Evolutionary conservation across 2,329 filamentous ascomycete species (phyloP).

Genomic region (Lasiodiplodia theobromae): DNA sequence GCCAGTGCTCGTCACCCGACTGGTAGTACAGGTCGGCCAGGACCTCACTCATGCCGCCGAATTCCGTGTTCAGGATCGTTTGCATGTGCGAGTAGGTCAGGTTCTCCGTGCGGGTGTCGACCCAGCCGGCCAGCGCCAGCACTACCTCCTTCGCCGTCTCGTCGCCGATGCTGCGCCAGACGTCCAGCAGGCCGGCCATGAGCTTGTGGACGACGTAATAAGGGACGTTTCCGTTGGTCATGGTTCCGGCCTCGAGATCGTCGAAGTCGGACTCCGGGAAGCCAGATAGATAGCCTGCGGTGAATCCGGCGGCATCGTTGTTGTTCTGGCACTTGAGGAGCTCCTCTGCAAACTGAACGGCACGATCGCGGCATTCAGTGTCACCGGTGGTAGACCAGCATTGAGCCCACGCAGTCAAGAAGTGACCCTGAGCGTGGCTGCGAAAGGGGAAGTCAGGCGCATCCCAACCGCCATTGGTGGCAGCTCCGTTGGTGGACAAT

Average conservation of each 20-base stretch:
- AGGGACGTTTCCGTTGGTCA: slow-evolving; percentile 60
- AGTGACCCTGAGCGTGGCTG: slow-evolving; percentile 60
- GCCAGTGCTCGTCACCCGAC: slow-evolving; percentile 56
- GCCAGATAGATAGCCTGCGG: slow-evolving; percentile 57
- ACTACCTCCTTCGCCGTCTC: slow-evolving; percentile 53
- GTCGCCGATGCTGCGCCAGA: slow-evolving; percentile 56
- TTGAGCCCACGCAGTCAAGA: slow-evolving; percentile 59
- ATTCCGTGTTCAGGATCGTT: slow-evolving; percentile 57
- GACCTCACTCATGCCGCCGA: slow-evolving; percentile 63
- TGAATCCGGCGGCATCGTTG: slow-evolving; percentile 55
- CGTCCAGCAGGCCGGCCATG: slow-evolving; percentile 59
- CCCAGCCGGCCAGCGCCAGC: slow-evolving; percentile 56
- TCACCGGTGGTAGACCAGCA: slow-evolving; percentile 57
- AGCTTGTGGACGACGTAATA: slow-evolving; percentile 65
- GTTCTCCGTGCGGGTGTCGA: slow-evolving; percentile 55
- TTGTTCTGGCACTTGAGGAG: slow-evolving; percentile 61
- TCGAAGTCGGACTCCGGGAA: slow-evolving; percentile 61
- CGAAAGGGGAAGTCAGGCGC: slow-evolving; percentile 62
- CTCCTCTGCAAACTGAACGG: slow-evolving; percentile 55
- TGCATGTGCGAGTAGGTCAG: slow-evolving; percentile 58
- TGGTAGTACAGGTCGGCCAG: slow-evolving; percentile 57
- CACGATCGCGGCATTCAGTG: slow-evolving; percentile 54
- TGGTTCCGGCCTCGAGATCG: slow-evolving; percentile 52
- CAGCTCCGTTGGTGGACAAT: slow-evolving; percentile 56
- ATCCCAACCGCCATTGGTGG: slow-evolving; percentile 61